These are phyloP conservation scores for Diplodia intermedia DNA, from an alignment of 2,329 filamentous ascomycete species.

Conservation along the genomic window DNA sequence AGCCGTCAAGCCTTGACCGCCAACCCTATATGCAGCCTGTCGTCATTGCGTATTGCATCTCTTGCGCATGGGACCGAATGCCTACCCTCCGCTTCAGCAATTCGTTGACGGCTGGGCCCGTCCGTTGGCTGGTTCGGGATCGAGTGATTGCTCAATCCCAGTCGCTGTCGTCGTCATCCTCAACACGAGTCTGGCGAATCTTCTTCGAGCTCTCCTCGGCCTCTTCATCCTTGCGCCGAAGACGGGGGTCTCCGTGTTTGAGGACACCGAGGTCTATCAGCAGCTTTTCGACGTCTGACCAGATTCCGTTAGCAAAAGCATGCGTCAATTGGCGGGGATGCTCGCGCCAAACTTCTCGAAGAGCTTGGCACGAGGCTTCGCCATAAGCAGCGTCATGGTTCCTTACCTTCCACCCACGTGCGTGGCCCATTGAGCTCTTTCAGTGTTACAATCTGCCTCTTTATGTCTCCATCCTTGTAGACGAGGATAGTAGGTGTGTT, in stretches of 20 bases:
- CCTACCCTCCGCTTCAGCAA: not conserved
- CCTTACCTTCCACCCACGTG: constrained; percentile 41
- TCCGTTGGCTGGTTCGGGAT: not conserved
- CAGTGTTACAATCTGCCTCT: constrained; percentile 89
- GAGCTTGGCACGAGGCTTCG: not conserved
- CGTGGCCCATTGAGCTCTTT: constrained; percentile 72
- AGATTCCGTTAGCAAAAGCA: constrained; percentile 20
- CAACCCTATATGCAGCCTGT: constrained; percentile 8
- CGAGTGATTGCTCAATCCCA: constrained; percentile 58
- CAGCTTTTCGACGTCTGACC: constrained; percentile 74
- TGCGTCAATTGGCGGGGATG: constrained; percentile 2
- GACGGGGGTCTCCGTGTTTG: constrained; percentile 76
- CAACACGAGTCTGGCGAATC: constrained; percentile 56
- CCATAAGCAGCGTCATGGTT: not conserved
- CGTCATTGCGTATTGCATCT: constrained; percentile 6
- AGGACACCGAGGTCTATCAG: constrained; percentile 84
- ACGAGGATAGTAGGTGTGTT: constrained; percentile 95
- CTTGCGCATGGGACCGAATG: not conserved
- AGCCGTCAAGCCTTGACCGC: not conserved
- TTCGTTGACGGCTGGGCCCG: not conserved
- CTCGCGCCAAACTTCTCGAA: not conserved
- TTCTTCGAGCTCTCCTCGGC: constrained; percentile 64
- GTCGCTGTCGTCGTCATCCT: constrained; percentile 62
- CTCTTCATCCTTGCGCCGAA: constrained; percentile 65
- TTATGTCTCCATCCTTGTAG: constrained; percentile 92